A percentile compares a stretch with the other conserved stretches of the same genome.
Conservation (phyloP, 2,329 filamentous ascomycete genomes). For the Bretziella fagacearum region DNA sequence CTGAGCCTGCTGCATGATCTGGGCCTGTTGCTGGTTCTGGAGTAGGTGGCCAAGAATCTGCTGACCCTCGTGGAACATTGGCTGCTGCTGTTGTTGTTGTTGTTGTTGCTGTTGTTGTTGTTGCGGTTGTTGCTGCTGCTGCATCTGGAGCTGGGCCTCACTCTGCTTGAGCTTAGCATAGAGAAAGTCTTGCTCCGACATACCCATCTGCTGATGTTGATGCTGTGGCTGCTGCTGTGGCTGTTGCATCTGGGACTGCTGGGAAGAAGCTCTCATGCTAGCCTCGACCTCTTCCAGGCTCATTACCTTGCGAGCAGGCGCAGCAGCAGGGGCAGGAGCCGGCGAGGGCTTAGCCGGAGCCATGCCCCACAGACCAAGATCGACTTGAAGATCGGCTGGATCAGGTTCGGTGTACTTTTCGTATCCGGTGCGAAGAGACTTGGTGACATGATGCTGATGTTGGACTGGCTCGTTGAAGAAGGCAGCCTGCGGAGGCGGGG, state of each 20-base stretch:
- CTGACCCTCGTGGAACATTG: constrained; percentile 20
- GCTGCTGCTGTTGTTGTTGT: constrained; percentile 15
- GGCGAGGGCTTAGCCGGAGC: constrained; percentile 34
- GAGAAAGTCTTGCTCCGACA: constrained; percentile 14
- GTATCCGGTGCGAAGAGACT: constrained; percentile 64
- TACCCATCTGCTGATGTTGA: constrained; percentile 5
- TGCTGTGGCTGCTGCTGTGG: constrained; percentile 10
- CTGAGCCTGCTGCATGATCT: constrained; percentile 24
- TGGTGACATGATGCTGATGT: constrained; percentile 22
- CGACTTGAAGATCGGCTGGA: constrained; percentile 78
- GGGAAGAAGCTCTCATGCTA: constrained; percentile 51
- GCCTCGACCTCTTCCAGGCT: constrained; percentile 95
- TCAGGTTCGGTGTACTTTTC: constrained; percentile 78
- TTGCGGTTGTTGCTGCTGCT: constrained; percentile 18
- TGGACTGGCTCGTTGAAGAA: constrained; percentile 13
- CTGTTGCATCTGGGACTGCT: constrained; percentile 20
- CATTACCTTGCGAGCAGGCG: constrained; percentile 57
- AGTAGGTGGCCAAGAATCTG: constrained; percentile 27
- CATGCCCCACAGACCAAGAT: constrained; percentile 83
- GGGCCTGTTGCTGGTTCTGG: constrained; percentile 20
- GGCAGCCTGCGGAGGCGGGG: constrained; percentile 18
- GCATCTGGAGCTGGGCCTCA: constrained; percentile 20
- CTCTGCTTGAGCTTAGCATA: constrained; percentile 12
- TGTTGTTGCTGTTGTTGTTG: constrained; percentile 16
- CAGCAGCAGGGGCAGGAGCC: constrained; percentile 20